Evolutionary conservation across 495 filamentous ascomycete species (phyloP), one percentile per base, ranked within the genome.

Genomic region (Acidiella bohemica): DNA sequence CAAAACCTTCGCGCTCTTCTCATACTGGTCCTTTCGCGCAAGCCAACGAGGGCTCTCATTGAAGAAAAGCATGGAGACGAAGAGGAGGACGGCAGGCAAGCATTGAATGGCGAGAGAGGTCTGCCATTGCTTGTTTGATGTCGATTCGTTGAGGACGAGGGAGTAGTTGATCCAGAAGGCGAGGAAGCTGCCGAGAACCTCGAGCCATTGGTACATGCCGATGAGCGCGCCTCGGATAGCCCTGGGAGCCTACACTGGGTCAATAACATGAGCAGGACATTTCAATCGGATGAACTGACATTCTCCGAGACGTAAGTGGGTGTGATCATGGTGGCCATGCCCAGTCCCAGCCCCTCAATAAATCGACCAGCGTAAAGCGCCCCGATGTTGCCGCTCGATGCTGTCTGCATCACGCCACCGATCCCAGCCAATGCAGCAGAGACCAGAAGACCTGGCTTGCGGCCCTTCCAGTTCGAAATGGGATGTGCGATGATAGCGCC

Each of bases 141-240:
- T 40, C 40, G 0, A 11, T 39, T 10, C 35, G 18, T 17, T 49
- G 28, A 13, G 34, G 2, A 20, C 12, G 21, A 22, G 35, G 16
- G 35, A 40, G 30, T 44, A 38, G 40, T 49, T 44, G 37, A 44
- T 40, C 33, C 34, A 44, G 26, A 42, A 44, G 60, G 75, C 72
- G 17, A 83, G 59, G 72, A 80, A 79, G 49, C 71, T 71, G 16
- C 77, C 78, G 25, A 64, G 63, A 22, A 63, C 64, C 41, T 69
- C 75, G 51, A 83, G 81, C 4, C 81, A 67, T 48, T 83, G 78
- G 50, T 82, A 82, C 40, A 81, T 63, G 34, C 76, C 76, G 20
- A 75, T 81, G 25, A 84, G 59, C 14, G 70, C 70, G 21, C 79
- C 78, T 32, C 79, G 78, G 47, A 82, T 81, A 25, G 75, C 76